Evolutionary conservation across 2,329 filamentous ascomycete species (phyloP), one percentile per base, ranked within the genome.

Genomic region (Stachybotrys echinatus): DNA sequence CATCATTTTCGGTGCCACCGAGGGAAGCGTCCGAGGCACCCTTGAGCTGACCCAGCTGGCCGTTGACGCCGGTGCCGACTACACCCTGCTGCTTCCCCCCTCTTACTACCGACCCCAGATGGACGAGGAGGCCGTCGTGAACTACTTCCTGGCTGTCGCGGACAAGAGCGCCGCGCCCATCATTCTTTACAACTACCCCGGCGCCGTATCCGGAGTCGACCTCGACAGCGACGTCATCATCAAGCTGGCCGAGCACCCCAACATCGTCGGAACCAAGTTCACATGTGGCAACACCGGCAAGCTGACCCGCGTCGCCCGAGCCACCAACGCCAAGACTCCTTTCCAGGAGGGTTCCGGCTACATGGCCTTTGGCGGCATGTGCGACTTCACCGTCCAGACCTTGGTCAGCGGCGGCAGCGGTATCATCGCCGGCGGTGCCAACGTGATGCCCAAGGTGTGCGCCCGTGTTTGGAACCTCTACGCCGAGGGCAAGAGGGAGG

Each of bases 231-330:
- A 95, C 65, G 78, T 92, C 52, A 80, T 95, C 61, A 89, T 94
- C 72, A 80, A 79, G 64, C 81, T 95, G 37, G 87, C 86, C 42
- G 73, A 84, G 65, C 89, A 95, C 71, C 83, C 84, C 56, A 95
- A 95, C 71, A 89, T 95, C 61, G 74, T 91, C 54, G 90, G 90
- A 54, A 92, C 89, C 49, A 95, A 95, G 69, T 95, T 95, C 76
- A 95, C 90, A 39, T 95, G 89, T 66, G 90, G 88, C 56, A 94
- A 89, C 74, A 94, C 89, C 1, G 90, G 90, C 55, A 95, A 95
- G 73, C 79, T 95, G 56, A 92, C 89, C 12, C 84, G 90, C 27
- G 88, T 95, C 5, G 89, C 89, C 6, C 70, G 79, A 14, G 88
- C 83, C 43, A 83, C 85, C 45, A 74, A 87, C 59, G 88, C 89